Base-by-base conservation (phyloP, 805 yeast species). In the Kodamaea neixiangensis region DNA sequence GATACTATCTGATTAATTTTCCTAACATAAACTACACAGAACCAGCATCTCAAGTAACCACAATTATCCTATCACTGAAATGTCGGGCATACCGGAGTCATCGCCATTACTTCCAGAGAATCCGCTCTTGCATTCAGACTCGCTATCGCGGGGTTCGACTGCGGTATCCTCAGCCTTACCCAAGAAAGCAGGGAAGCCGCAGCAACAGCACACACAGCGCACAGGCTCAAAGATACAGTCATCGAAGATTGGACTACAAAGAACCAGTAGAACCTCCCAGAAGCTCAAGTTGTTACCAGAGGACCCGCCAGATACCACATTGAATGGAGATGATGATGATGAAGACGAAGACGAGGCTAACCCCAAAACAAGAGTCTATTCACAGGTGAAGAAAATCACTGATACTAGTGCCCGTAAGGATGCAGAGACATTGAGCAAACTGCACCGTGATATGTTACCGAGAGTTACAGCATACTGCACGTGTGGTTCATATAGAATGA, bases 381-480 rank as follows among this genome's bases (percentile, higher is more conserved):
- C 97, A 0, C 96, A 92, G 62, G 91, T 89, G 9, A 80, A 85
- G 49, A 78, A 87, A 54, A 92, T 92, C 55, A 89, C 86, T 31
- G 97, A 93, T 57, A 78, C 87, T 17, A 86, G 94, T 0, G 97
- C 97, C 0, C 76, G 97, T 58, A 86, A 84, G 56, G 98, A 93
- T 73, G 98, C 99, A 0, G 97, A 92, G 64, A 82, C 92, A 46
- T 73, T 94, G 51, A 96, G 97, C 3, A 94, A 92, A 65, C 83
- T 83, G 55, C 93, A 87, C 60, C 73, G 98, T 54, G 87, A 87
- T 31, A 71, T 90, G 54, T 76, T 94, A 50, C 98, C 99, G 2
- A 75, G 99, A 54, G 97, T 92, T 1, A 93, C 98, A 0, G 96
- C 97, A 2, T 94, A 91, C 65, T 93, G 98, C 69, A 93, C 98